phyloP scores from a whole-genome alignment of 75 land plant genomes.

The Sequoiadendron giganteum region DNA sequence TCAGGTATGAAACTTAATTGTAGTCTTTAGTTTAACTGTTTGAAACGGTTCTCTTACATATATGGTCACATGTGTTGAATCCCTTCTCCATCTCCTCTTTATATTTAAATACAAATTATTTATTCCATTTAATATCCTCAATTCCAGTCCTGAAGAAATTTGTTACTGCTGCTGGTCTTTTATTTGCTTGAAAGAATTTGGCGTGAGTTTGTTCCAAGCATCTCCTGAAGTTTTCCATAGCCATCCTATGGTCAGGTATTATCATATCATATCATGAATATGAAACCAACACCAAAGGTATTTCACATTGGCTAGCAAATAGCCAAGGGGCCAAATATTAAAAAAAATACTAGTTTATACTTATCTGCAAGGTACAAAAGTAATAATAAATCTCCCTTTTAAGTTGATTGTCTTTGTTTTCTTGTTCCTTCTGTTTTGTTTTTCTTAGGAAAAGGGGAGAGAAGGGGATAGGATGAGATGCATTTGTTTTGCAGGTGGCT shows the following conservation, averaged over 20 bases:
- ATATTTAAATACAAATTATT: background rate
- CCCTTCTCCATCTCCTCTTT: background rate
- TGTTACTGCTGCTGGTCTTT: background rate
- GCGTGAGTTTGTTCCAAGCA: background rate
- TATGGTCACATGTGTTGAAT: background rate
- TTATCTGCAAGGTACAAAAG: background rate
- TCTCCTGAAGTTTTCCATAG: background rate
- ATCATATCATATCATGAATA: background rate
- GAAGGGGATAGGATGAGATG: background rate
- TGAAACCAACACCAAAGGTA: background rate
- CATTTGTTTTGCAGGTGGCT: background rate
- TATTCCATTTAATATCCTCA: background rate
- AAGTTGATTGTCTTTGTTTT: background rate
- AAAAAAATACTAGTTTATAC: background rate
- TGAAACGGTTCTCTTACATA: background rate
- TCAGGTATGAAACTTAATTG: slow-evolving; percentile 9
- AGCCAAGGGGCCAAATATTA: background rate
- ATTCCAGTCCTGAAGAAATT: background rate
- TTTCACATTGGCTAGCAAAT: background rate
- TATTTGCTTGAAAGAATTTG: background rate
- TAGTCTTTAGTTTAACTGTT: background rate
- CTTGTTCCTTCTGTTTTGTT: background rate
- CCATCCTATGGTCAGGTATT: background rate
- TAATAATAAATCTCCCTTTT: background rate
- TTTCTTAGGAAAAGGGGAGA: background rate